These are phyloP conservation scores for Hypomontagnella monticulosa DNA, from an alignment of 495 filamentous ascomycete species.

Conservation along the genomic window DNA sequence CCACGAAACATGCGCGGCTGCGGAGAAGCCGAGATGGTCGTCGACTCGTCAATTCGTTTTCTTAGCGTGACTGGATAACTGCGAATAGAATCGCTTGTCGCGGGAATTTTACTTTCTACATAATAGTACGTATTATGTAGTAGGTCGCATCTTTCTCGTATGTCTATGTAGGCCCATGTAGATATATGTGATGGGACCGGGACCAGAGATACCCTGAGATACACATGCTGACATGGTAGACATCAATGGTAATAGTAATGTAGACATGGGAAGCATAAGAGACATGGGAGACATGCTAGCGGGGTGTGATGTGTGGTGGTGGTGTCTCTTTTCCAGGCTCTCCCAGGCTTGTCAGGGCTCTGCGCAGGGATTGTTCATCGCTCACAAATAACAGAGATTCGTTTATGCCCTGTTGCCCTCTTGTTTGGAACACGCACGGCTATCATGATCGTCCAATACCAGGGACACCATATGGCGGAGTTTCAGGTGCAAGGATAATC, in stretches of 20 bases:
- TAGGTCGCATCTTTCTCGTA: slow-evolving; percentile 2
- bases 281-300: too few relatives aligned
- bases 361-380: slow-evolving; percentile 34
- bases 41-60: slow-evolving; percentile 23
- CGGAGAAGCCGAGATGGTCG: slow-evolving; percentile 35
- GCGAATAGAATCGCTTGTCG: slow-evolving; percentile 13
- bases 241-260: too few relatives aligned
- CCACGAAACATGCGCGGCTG: slow-evolving; percentile 38
- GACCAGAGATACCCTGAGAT: too few relatives aligned
- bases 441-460: slow-evolving; percentile 34
- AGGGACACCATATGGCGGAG: slow-evolving; percentile 35
- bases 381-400: slow-evolving; percentile 34
- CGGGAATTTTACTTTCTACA: slow-evolving; percentile 6
- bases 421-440: slow-evolving; percentile 17
- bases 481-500: slow-evolving; percentile 39
- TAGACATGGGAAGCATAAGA: too few relatives aligned
- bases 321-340: not conserved
- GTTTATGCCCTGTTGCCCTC: slow-evolving; percentile 6
- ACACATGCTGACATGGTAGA: not conserved
- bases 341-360: slow-evolving; percentile 8
- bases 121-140: too few relatives aligned
- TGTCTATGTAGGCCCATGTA: slow-evolving; percentile 6
- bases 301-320: too few relatives aligned
- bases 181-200: too few relatives aligned
- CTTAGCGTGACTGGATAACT: slow-evolving; percentile 12